Evolutionary conservation across 352 stramenopile genomes (phyloP).

Genomic region (Detonula confervacea): DNA sequence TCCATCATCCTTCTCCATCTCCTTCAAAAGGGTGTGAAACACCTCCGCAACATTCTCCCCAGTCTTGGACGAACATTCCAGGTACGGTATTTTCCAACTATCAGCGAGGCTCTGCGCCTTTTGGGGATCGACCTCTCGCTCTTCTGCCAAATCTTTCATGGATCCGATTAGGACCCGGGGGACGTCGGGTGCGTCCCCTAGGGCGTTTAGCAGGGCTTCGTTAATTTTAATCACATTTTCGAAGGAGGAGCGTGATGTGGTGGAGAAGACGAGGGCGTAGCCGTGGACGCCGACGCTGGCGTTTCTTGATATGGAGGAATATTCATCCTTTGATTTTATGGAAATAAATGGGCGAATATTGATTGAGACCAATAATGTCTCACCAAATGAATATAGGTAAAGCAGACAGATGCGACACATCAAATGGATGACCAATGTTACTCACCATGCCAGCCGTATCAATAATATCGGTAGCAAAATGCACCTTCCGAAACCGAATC

Average conservation of each 20-base stretch:
- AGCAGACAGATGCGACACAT: too few relatives aligned
- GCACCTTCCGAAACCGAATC: conserved; percentile 94
- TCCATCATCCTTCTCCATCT: conserved; percentile 86
- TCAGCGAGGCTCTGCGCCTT: conserved; percentile 90
- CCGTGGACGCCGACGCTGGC: conserved; percentile 94
- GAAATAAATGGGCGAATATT: too few relatives aligned
- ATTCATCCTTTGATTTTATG: conserved; percentile 87
- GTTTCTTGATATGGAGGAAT: conserved; percentile 94
- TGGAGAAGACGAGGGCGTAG: conserved; percentile 95
- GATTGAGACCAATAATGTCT: too few relatives aligned
- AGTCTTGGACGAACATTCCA: conserved; percentile 91
- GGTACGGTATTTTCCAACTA: conserved; percentile 92
- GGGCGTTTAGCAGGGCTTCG: conserved; percentile 92
- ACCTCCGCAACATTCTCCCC: conserved; percentile 83
- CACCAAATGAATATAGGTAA: too few relatives aligned
- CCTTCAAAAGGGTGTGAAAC: conserved; percentile 85
- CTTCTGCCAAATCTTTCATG: conserved; percentile 92
- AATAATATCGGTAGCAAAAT: conserved; percentile 96
- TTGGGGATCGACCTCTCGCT: conserved; percentile 86
- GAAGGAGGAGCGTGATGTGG: conserved; percentile 91
- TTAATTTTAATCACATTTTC: conserved; percentile 94
- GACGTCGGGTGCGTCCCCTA: conserved; percentile 89
- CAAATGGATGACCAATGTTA: conserved; percentile 3
- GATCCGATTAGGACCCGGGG: conserved; percentile 93
- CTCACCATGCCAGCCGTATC: conserved; percentile 93